phyloP scores from a whole-genome alignment of 192 early-diverging fungal genomes.

The Coemansia sp. region DNA sequence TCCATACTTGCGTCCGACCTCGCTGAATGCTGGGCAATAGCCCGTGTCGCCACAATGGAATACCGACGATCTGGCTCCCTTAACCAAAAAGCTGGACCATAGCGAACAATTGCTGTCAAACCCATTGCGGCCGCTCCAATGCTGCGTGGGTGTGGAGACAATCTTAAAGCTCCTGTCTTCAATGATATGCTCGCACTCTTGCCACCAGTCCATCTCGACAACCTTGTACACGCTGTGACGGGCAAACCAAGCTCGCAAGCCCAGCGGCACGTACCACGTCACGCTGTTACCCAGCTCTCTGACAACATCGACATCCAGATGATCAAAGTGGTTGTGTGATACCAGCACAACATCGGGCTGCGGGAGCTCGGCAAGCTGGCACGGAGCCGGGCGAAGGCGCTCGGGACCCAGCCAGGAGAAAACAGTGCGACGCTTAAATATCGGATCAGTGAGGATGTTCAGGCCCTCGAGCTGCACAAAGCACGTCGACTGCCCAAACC shows the following conservation, averaged over 20 bases:
- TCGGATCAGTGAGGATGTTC: conserved; percentile 79
- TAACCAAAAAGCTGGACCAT: conserved; percentile 77
- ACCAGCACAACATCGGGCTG: conserved; percentile 78
- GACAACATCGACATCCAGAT: conserved; percentile 75
- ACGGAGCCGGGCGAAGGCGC: conserved; percentile 69
- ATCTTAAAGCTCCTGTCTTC: conserved; percentile 21
- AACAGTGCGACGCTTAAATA: conserved; percentile 74
- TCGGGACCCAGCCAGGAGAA: conserved; percentile 70
- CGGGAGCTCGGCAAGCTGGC: conserved; percentile 68
- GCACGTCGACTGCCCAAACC: conserved; percentile 70
- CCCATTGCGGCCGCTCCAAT: conserved; percentile 64
- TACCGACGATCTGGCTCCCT: conserved; percentile 23
- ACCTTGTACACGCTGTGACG: conserved; percentile 60
- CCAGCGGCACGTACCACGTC: conserved; percentile 79
- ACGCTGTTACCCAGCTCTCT: conserved; percentile 59
- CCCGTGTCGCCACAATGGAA: conserved; percentile 75
- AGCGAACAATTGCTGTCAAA: conserved; percentile 75
- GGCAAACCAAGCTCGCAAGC: conserved; percentile 73
- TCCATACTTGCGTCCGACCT: conserved; percentile 73
- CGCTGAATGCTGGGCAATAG: conserved; percentile 87
- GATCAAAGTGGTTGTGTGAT: conserved; percentile 92
- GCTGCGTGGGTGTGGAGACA: conserved; percentile 60
- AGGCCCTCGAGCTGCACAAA: conserved; percentile 70
- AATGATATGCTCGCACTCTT: conserved; percentile 35
- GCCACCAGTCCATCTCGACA: conserved; percentile 82